Conservation (phyloP, 192 early-diverging fungal species). For the Entomortierella beljakovae region DNA sequence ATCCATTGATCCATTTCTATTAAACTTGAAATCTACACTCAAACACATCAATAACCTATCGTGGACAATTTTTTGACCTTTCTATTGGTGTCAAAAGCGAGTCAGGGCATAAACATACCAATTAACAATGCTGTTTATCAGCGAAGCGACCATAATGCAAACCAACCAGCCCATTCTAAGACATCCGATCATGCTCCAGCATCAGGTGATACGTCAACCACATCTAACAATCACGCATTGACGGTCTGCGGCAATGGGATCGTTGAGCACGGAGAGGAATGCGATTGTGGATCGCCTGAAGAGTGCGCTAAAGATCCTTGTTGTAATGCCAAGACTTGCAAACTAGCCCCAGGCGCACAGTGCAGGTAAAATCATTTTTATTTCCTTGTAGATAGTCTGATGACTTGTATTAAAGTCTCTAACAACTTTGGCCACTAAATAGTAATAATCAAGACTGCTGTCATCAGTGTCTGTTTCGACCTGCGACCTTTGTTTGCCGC, state of each 20-base stretch:
- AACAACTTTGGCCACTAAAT: no score
- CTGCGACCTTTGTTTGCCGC: constrained; percentile 31
- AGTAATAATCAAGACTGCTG: constrained; percentile 43
- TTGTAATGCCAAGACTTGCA: constrained; percentile 34
- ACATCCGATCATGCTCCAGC: not conserved
- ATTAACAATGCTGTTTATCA: not conserved
- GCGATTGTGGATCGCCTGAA: constrained; percentile 34
- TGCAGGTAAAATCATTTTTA: constrained; percentile 24
- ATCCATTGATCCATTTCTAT: no score
- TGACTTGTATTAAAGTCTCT: no score
- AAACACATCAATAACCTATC: no score
- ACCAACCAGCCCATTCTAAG: constrained; percentile 3
- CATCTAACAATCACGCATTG: not conserved
- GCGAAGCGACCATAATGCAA: not conserved
- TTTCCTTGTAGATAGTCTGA: constrained; percentile 9
- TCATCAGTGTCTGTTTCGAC: constrained; percentile 31
- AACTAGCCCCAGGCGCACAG: constrained; percentile 19
- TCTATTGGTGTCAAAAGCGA: not conserved
- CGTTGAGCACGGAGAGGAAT: constrained; percentile 40
- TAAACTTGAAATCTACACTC: no score
- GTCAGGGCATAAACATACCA: not conserved
- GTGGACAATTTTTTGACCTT: not conserved
- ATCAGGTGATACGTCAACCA: not conserved
- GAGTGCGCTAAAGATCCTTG: constrained; percentile 37
- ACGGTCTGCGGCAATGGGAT: constrained; percentile 32